Conservation (phyloP, 2,329 filamentous ascomycete genomes). For the Penicillium sp. region DNA sequence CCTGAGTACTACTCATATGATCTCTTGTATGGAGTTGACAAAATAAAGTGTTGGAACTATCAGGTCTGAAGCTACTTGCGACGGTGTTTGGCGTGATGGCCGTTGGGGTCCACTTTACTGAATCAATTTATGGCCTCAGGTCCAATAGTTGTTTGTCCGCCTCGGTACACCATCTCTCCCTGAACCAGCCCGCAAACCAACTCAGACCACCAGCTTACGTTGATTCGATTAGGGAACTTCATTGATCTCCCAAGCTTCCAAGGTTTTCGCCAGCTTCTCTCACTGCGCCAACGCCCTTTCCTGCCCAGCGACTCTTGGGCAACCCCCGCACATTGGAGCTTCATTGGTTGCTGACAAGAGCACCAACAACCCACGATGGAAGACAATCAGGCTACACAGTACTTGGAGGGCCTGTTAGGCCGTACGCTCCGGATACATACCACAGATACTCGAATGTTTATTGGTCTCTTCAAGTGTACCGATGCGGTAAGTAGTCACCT, state of each 20-base stretch:
- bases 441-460: conserved; percentile 83
- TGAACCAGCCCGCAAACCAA: not conserved
- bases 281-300: not conserved
- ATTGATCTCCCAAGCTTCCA: not conserved
- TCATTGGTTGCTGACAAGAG: conserved; percentile 4
- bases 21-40: not conserved
- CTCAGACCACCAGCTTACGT: not conserved
- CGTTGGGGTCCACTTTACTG: not conserved
- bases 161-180: not conserved
- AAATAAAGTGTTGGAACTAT: not conserved
- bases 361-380: conserved; percentile 34
- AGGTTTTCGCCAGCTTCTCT: not conserved
- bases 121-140: conserved; percentile 6
- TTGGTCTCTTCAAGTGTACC: conserved; percentile 90
- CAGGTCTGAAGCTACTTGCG: not conserved
- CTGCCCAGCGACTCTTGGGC: not conserved
- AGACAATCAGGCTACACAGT: conserved; percentile 37
- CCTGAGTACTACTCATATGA: not conserved
- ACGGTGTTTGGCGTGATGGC: not conserved
- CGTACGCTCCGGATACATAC: conserved; percentile 78
- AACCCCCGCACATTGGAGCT: conserved; percentile 2
- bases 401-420: conserved; percentile 65
- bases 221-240: not conserved
- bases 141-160: conserved; percentile 2
- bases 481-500: conserved; percentile 67